Evolutionary conservation across 177 flowering plant genomes (phyloP).

Genomic region (Tripterygium wilfordii): DNA sequence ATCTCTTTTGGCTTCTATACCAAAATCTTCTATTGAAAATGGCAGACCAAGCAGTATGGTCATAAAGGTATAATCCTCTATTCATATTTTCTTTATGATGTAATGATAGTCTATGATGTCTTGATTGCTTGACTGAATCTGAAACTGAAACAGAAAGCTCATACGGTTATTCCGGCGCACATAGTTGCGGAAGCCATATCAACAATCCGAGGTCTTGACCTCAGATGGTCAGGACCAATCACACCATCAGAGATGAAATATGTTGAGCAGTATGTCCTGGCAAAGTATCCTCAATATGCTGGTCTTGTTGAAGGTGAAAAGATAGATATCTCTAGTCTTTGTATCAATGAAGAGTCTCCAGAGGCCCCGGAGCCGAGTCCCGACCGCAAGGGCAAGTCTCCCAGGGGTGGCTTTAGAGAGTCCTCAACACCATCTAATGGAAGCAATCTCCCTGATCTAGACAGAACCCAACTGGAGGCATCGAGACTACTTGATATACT

Average conservation of each 20-base stretch:
- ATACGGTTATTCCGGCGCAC: conserved; percentile 68
- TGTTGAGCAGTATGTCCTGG: conserved; percentile 68
- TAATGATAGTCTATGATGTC: background rate
- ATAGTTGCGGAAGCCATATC: conserved; percentile 81
- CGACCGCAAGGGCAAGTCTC: conserved; percentile 55
- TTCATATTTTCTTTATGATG: background rate
- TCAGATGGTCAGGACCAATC: conserved; percentile 87
- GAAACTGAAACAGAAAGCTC: conserved; percentile 47
- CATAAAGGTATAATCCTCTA: conserved; percentile 41
- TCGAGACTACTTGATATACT: conserved; percentile 65
- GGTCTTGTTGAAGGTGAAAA: conserved; percentile 49
- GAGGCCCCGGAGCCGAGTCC: conserved; percentile 27
- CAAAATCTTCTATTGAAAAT: conserved; percentile 36
- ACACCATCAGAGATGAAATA: conserved; percentile 74
- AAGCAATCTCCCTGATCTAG: conserved; percentile 46
- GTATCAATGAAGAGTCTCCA: conserved; percentile 40
- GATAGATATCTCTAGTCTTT: conserved; percentile 38
- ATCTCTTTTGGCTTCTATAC: conserved; percentile 28
- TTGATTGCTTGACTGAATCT: background rate
- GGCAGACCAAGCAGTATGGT: conserved; percentile 77
- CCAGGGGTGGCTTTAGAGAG: conserved; percentile 24
- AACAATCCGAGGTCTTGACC: conserved; percentile 63
- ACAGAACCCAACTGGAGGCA: conserved; percentile 55
- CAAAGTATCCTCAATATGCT: conserved; percentile 71
- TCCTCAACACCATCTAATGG: conserved; percentile 37